These are phyloP conservation scores for Saccharomycopsis phalli DNA, from an alignment of 1,139 yeast genomes.

Conservation along the genomic window DNA sequence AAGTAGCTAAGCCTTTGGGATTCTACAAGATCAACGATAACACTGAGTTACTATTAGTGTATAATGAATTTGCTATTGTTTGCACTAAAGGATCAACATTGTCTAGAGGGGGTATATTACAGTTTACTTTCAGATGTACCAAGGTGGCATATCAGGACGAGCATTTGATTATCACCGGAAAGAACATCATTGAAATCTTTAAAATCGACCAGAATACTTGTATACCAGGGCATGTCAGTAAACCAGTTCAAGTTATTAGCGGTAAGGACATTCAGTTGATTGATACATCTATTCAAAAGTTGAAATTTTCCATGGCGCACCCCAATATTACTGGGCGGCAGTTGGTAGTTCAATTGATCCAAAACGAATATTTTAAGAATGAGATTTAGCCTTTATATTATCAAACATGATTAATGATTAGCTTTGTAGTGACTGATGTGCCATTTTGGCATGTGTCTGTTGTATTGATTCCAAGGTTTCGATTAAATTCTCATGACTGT, in stretches of 20 bases:
- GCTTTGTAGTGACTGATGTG: too few species aligned
- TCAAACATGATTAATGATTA: too few species aligned
- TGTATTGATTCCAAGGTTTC: too few species aligned
- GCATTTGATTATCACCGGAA: constrained; percentile 52
- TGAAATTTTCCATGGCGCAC: constrained; percentile 57
- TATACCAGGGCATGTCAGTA: constrained; percentile 29
- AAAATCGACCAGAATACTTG: constrained; percentile 34
- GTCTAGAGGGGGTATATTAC: constrained; percentile 46
- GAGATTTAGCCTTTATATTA: neutral
- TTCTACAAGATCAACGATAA: constrained; percentile 51
- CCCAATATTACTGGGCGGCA: constrained; percentile 32
- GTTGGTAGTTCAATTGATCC: constrained; percentile 14
- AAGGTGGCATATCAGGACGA: constrained; percentile 49
- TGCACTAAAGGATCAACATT: constrained; percentile 60
- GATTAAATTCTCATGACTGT: too few species aligned
- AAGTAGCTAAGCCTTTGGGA: constrained; percentile 45
- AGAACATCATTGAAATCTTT: constrained; percentile 64
- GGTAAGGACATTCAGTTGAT: constrained; percentile 56
- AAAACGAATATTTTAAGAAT: constrained; percentile 12
- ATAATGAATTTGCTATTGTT: constrained; percentile 65
- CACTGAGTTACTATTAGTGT: constrained; percentile 52
- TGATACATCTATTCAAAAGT: constrained; percentile 35
- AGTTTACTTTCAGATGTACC: constrained; percentile 55
- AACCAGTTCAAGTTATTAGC: constrained; percentile 61
- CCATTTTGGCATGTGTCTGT: too few species aligned